Base-by-base conservation (phyloP, 2,329 filamentous ascomycete genomes). In the Calonectria naviculata region DNA sequence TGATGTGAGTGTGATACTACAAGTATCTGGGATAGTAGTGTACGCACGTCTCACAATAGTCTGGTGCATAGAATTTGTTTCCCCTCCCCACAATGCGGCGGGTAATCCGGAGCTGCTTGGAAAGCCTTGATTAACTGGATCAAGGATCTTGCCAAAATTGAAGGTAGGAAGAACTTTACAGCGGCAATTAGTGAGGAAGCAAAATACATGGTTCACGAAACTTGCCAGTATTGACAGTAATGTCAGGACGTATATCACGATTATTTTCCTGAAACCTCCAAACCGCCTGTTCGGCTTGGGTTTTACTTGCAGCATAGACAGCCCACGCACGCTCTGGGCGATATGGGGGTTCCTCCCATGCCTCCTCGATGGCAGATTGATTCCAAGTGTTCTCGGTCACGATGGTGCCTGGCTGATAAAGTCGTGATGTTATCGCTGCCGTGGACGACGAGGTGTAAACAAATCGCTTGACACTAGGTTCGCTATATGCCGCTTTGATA, bases 241-340 rank as follows among this genome's bases (percentile, higher is more conserved):
- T 79, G 8, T 52, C 64, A 5, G 76, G 79, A 15, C 78, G 78
- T 19, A 78, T 42, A 6, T 8, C 5, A 4, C 17, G 31, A n/a
- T 56, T 71, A 42, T 75, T 46, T n/a, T 64, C n/a, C 17, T 67
- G 44, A 36, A 78, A 85, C 34, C 81, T 78, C 83, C 84, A 85
- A 4, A 80, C 38, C 1, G 74, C 79, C 64, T 79, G 73, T 69
- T 85, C 83, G 0, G 74, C 75, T 63, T 79, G 72, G 0, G 73
- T 71, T 70, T 85, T 85, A 65, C 81, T 83, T 1, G 84, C 82
- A 0, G 67, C 68, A 54, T 85, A 85, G 2, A 82, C 78, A 17
- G 62, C 19, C 9, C 63, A 69, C 1, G 67, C 68, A 5, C 78
- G 76, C 1, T 80, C 78, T 0, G 78, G 71, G 0, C 74, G 74